Evolutionary conservation across 768 basidiomycete genomes (phyloP).

Genomic region (Tricholoma flavovirens): DNA sequence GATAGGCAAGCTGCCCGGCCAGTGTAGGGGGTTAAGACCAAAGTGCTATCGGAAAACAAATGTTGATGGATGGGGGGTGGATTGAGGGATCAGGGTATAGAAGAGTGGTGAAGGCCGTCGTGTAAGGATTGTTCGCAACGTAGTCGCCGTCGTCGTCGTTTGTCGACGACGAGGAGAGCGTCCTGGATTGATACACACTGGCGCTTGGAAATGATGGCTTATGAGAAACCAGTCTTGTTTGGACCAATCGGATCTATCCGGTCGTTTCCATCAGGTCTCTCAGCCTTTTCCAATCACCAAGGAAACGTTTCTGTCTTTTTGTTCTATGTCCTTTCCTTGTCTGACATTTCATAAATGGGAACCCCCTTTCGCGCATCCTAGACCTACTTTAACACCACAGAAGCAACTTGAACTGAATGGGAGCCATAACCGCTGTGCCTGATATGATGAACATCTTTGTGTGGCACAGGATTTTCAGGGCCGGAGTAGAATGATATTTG

Average conservation of each 20-base stretch:
- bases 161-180: constrained; percentile 5
- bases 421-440: too few species aligned
- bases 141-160: constrained; percentile 10
- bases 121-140: background rate
- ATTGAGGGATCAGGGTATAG: constrained; percentile 5
- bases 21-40: background rate
- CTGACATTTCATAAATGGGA: background rate
- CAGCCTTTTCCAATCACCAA: constrained; percentile 10
- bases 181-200: background rate
- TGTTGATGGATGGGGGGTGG: constrained; percentile 2
- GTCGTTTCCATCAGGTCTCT: background rate
- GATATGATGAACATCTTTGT: too few species aligned
- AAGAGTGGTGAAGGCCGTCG: constrained; percentile 1
- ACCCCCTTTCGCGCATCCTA: too few species aligned
- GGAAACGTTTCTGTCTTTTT: constrained; percentile 3
- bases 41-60: background rate
- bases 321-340: background rate
- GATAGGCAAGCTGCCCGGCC: background rate
- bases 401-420: too few species aligned
- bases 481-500: too few species aligned
- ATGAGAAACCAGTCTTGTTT: background rate
- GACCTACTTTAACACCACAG: too few species aligned
- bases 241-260: constrained; percentile 18
- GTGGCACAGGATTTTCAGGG: too few species aligned
- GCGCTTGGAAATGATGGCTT: background rate